phyloP scores from a whole-genome alignment of 495 filamentous ascomycete species.

The Penicillium flavigenum region DNA sequence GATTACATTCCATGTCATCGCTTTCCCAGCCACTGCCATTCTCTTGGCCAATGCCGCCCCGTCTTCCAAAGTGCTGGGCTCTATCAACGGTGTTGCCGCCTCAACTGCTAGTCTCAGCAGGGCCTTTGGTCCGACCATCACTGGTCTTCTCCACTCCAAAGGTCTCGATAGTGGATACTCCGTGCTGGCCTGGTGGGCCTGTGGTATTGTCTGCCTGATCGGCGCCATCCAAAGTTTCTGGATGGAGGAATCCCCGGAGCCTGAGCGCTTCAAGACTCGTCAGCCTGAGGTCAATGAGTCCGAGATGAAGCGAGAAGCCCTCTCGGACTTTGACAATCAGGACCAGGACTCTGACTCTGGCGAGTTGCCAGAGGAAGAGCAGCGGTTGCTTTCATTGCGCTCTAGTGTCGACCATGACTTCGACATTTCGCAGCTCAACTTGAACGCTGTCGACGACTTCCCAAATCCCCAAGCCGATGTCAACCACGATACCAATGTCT shows the following conservation, averaged over 20 bases:
- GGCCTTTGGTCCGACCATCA: constrained; percentile 84
- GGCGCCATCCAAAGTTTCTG: constrained; percentile 63
- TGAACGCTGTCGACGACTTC: constrained; percentile 19
- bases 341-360: constrained; percentile 25
- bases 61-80: constrained; percentile 74
- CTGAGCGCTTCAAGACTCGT: constrained; percentile 27
- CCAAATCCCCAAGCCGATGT: constrained; percentile 11
- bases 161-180: constrained; percentile 78
- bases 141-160: constrained; percentile 77
- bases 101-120: constrained; percentile 85
- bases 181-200: constrained; percentile 90
- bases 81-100: constrained; percentile 89
- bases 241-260: constrained; percentile 47
- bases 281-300: constrained; percentile 24
- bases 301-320: constrained; percentile 29
- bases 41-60: constrained; percentile 83
- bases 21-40: constrained; percentile 83
- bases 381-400: constrained; percentile 43
- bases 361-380: constrained; percentile 35
- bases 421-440: constrained; percentile 31
- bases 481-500: constrained; percentile 9
- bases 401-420: constrained; percentile 43
- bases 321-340: constrained; percentile 25
- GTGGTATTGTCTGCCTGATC: constrained; percentile 67
- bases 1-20: constrained; percentile 79